A percentile compares a stretch with the other conserved stretches of the same genome.
These are phyloP conservation scores for Penicillium sclerotiorum DNA, from an alignment of 2,329 filamentous ascomycete species.

Conservation along the genomic window DNA sequence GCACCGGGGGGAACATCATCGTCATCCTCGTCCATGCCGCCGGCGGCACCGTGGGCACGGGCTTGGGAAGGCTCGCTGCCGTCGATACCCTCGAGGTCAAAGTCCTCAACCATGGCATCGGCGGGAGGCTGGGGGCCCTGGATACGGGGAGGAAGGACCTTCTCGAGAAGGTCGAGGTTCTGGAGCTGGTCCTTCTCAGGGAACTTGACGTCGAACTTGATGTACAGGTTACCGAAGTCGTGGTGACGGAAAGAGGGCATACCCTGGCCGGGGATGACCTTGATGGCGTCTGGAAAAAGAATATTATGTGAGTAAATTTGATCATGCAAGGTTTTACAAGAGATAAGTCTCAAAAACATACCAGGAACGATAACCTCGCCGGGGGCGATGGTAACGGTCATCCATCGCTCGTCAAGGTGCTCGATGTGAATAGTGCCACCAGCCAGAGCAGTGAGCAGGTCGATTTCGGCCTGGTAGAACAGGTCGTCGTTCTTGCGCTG, in stretches of 20 bases:
- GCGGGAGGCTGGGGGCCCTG: slow-evolving; percentile 68
- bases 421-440: slow-evolving; percentile 91
- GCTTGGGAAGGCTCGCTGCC: slow-evolving; percentile 63
- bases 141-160: slow-evolving; percentile 75
- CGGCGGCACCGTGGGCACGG: slow-evolving; percentile 67
- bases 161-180: slow-evolving; percentile 77
- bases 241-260: slow-evolving; percentile 97
- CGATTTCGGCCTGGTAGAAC: slow-evolving; percentile 92
- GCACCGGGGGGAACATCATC: slow-evolving; percentile 53
- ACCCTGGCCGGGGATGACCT: slow-evolving; percentile 93
- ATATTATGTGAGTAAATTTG: not conserved
- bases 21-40: slow-evolving; percentile 72
- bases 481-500: slow-evolving; percentile 95
- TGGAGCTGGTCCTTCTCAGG: slow-evolving; percentile 71
- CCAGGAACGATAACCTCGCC: slow-evolving; percentile 93
- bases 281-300: slow-evolving; percentile 70
- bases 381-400: slow-evolving; percentile 87
- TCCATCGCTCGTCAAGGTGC: slow-evolving; percentile 96
- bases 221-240: slow-evolving; percentile 93
- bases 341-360: slow-evolving; percentile 59
- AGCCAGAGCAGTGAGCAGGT: slow-evolving; percentile 90
- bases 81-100: slow-evolving; percentile 83
- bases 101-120: slow-evolving; percentile 91
- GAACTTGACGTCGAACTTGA: slow-evolving; percentile 98
- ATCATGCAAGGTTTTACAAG: slow-evolving; percentile 3